Evolutionary conservation across 164 flowering plant genomes (phyloP).

Genomic region (Piper betle): DNA sequence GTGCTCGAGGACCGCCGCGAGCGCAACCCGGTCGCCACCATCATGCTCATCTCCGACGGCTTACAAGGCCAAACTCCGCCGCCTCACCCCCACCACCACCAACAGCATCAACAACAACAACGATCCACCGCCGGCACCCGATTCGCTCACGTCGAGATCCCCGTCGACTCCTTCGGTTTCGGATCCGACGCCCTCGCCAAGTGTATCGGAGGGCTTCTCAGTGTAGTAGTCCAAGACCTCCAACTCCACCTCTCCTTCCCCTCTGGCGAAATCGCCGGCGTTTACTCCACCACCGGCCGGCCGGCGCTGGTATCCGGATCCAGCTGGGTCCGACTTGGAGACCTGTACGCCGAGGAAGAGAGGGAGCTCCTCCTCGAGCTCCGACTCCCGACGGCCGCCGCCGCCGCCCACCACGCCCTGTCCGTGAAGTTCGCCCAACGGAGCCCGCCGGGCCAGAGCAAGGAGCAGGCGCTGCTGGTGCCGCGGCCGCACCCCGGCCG

Average conservation of each 20-base stretch:
- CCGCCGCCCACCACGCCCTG: constrained; percentile 50
- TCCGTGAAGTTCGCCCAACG: constrained; percentile 43
- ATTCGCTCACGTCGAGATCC: constrained; percentile 85
- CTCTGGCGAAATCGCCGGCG: constrained; percentile 56
- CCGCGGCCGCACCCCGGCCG: constrained; percentile 42
- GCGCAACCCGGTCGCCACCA: constrained; percentile 76
- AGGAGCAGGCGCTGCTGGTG: constrained; percentile 35
- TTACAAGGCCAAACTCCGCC: constrained; percentile 31
- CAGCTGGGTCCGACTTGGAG: constrained; percentile 41
- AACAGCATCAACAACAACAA: constrained; percentile 18
- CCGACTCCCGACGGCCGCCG: constrained; percentile 27
- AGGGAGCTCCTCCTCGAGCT: constrained; percentile 66
- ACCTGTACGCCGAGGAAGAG: constrained; percentile 85
- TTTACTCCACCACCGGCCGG: constrained; percentile 39
- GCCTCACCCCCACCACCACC: constrained; percentile 15
- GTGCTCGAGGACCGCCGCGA: constrained; percentile 85
- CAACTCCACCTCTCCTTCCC: constrained; percentile 46
- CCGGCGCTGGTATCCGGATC: constrained; percentile 35
- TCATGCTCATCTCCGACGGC: constrained; percentile 81
- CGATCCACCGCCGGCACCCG: constrained; percentile 16
- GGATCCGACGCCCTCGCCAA: constrained; percentile 61
- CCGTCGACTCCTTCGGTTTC: constrained; percentile 47
- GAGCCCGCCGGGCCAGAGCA: constrained; percentile 43
- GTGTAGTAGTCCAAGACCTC: constrained; percentile 81
- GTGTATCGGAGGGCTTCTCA: constrained; percentile 72